Evolutionary conservation across 2,329 filamentous ascomycete genomes (phyloP), one percentile per base, ranked within the genome.

Genomic region (Aspergillus vadensis): DNA sequence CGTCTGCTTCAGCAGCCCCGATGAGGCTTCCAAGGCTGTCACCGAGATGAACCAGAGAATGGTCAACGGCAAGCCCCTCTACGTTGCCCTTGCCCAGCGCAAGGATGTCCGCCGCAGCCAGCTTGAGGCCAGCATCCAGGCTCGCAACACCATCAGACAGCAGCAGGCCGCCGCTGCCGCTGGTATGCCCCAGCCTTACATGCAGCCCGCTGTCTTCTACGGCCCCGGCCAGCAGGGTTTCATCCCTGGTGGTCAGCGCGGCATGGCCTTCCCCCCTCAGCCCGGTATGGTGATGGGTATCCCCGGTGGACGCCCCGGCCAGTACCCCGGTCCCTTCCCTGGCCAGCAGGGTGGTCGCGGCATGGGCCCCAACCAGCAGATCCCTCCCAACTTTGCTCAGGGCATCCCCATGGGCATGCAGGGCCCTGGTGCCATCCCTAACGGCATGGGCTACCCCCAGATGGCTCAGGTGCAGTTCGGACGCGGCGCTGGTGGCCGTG

Each of bases 11-110:
- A 95, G 91, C 86, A 98, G 96, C 85, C 93, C 95, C 63, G 95
- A 99, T 73, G 95, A 99, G 79, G 95, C 95, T 68, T 97, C 94
- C 82, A 98, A 98, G 88, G 95, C 95, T 67, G 94, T 99, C 67
- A 92, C 93, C 63, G 95, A 99, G 81, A 97, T 98, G 92, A 99
- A 99, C 85, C 94, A 98, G 85, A 92, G 95, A 80, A 99, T 99
- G 95, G 85, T 98, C 70, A 90, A 93, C 79, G 87, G 86, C 82
- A 99, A 99, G 88, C 95, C 95, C 60, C 86, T 99, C 63, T 99
- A 99, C 76, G 95, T 99, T 73, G 95, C 95, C 71, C 87, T 99
- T 67, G 95, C 95, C 67, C 95, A 99, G 86, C 94, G 95, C 82
- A 99, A 99, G 88, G 95, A 99, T 81, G 94, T 99, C 73, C 93